phyloP scores from a whole-genome alignment of 352 stramenopile genomes.

The Pythium chondricola region DNA sequence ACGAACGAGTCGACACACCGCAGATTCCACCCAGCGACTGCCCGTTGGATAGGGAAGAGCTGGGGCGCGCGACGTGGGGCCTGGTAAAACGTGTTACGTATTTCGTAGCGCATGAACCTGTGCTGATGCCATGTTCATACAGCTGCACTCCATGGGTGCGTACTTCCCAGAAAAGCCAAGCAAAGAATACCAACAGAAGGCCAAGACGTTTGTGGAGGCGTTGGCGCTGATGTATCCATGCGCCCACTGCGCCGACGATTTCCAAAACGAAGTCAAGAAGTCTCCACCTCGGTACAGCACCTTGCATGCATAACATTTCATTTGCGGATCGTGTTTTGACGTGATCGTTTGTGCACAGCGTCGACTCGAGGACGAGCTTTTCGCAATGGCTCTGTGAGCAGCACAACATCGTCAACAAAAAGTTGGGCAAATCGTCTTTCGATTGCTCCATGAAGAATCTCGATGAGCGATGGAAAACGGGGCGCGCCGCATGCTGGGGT shows the following conservation, averaged over 20 bases:
- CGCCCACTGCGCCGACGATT: constrained; percentile 93
- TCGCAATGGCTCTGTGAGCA: constrained; percentile 96
- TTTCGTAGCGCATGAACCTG: background rate
- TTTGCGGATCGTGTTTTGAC: background rate
- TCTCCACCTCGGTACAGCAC: constrained; percentile 81
- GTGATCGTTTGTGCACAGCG: constrained; percentile 25
- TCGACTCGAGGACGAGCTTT: constrained; percentile 89
- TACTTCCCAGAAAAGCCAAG: constrained; percentile 96
- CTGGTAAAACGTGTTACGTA: constrained; percentile 36
- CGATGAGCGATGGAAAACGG: constrained; percentile 93
- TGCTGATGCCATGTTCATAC: constrained; percentile 1
- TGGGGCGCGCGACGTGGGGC: constrained; percentile 84
- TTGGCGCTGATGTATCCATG: constrained; percentile 92
- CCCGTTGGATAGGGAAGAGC: constrained; percentile 77
- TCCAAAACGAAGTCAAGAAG: constrained; percentile 91
- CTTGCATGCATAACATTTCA: background rate
- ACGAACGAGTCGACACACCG: no score
- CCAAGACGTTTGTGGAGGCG: constrained; percentile 87
- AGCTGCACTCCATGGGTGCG: constrained; percentile 92
- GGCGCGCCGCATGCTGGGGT: constrained; percentile 79
- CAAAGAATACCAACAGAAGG: constrained; percentile 83
- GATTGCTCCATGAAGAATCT: constrained; percentile 91
- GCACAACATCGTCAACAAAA: constrained; percentile 97
- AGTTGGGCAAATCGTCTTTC: constrained; percentile 94
- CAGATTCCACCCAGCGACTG: no score